phyloP scores from a whole-genome alignment of 2,329 filamentous ascomycete genomes.

The Trichoderma asperellum region DNA sequence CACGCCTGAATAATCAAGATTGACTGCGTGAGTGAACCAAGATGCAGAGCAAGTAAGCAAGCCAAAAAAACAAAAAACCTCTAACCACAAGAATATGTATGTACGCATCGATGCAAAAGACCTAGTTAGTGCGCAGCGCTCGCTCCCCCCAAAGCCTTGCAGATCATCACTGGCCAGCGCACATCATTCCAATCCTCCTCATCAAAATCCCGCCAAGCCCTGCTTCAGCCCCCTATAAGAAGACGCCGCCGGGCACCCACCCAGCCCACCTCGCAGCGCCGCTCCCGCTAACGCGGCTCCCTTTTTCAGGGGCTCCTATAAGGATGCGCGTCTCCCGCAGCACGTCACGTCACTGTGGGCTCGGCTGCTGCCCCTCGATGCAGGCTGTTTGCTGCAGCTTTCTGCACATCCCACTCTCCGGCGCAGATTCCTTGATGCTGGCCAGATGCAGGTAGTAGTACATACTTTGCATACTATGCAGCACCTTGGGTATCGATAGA shows the following conservation, averaged over 20 bases:
- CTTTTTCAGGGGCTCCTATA: constrained; percentile 22
- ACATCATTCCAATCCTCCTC: constrained; percentile 1
- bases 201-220: neutral
- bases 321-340: neutral
- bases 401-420: neutral
- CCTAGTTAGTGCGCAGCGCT: neutral
- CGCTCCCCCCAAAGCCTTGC: neutral
- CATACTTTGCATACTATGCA: too few species aligned
- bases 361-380: neutral
- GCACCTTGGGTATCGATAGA: neutral
- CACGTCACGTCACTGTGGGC: constrained; percentile 6
- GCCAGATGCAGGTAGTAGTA: too few species aligned
- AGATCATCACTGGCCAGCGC: neutral
- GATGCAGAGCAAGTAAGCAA: too few species aligned
- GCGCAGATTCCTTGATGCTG: too few species aligned
- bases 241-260: neutral
- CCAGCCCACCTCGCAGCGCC: neutral
- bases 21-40: neutral
- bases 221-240: constrained; percentile 4
- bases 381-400: neutral
- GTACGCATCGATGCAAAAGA: too few species aligned
- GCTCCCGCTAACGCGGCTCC: neutral
- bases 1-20: neutral
- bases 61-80: too few species aligned
- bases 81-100: too few species aligned